Conservation (phyloP, 768 basidiomycete genomes). For the Lanmaoa rubissima region DNA sequence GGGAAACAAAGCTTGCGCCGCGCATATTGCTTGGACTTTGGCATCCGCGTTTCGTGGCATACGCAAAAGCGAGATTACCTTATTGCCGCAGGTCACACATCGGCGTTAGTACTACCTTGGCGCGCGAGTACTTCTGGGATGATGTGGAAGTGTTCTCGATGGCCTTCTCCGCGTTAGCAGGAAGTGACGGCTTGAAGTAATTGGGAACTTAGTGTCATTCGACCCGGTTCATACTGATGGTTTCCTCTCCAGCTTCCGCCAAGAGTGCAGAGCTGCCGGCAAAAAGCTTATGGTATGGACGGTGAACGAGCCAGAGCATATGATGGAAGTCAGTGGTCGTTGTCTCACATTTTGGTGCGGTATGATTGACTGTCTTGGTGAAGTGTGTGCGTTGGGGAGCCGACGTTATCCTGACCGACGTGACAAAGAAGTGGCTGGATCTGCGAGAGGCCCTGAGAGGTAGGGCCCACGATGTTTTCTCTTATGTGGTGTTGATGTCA, state of each 20-base stretch:
- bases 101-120: conserved; percentile 65
- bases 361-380: conserved; percentile 2
- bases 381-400: conserved; percentile 80
- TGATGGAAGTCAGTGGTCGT: conserved; percentile 72
- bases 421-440: conserved; percentile 65
- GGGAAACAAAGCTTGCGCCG: conserved; percentile 75
- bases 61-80: conserved; percentile 73
- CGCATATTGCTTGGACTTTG: conserved; percentile 80
- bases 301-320: conserved; percentile 83
- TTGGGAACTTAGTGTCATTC: conserved; percentile 8
- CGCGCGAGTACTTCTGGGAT: conserved; percentile 87
- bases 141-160: conserved; percentile 87
- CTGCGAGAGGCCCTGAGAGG: conserved; percentile 57
- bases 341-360: background rate
- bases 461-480: conserved; percentile 29
- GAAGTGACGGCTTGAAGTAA: conserved; percentile 70
- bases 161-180: conserved; percentile 67
- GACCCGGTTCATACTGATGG: conserved; percentile 2
- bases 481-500: background rate
- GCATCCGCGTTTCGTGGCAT: conserved; percentile 86
- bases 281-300: conserved; percentile 96
- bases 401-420: conserved; percentile 76
- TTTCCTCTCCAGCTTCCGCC: conserved; percentile 58
- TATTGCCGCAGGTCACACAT: conserved; percentile 87
- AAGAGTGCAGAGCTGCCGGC: conserved; percentile 72